A percentile compares a stretch with the other conserved stretches of the same genome.
phyloP scores from a whole-genome alignment of 345 rosid species.

The Stellera chamaejasme region DNA sequence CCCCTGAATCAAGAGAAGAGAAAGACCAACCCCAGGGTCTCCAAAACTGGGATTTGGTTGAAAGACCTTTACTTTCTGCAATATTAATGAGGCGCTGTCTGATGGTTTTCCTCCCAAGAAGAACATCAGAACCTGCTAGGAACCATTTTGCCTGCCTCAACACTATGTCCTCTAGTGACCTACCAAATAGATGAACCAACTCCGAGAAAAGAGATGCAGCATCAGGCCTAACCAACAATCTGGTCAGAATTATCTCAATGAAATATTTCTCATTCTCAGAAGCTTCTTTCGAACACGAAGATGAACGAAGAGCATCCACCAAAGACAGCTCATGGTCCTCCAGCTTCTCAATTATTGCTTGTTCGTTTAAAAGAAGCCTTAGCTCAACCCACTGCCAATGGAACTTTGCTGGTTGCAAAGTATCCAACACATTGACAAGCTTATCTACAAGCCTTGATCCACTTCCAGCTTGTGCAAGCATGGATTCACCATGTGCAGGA shows the following conservation, averaged over 20 bases:
- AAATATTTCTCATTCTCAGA: conserved; percentile 90
- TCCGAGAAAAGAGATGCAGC: conserved; percentile 93
- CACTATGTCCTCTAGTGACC: conserved; percentile 95
- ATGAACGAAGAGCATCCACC: conserved; percentile 68
- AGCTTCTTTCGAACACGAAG: conserved; percentile 61
- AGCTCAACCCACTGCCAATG: conserved; percentile 99
- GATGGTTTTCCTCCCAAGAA: conserved; percentile 82
- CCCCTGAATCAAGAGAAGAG: conserved; percentile 29
- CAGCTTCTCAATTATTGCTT: conserved; percentile 77
- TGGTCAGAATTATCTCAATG: conserved; percentile 79
- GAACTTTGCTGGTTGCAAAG: conserved; percentile 93
- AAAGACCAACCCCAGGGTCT: conserved; percentile 95
- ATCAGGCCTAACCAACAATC: conserved; percentile 95
- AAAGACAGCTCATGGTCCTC: conserved; percentile 63
- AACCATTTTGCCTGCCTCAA: conserved; percentile 92
- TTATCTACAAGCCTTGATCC: conserved; percentile 71
- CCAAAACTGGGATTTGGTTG: conserved; percentile 68
- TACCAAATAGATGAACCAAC: conserved; percentile 89
- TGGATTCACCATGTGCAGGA: conserved; percentile 45
- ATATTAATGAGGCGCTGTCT: conserved; percentile 73
- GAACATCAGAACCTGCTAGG: conserved; percentile 82
- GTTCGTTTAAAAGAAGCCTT: conserved; percentile 93
- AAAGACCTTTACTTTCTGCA: conserved; percentile 70
- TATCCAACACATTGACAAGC: conserved; percentile 69
- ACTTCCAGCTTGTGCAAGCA: conserved; percentile 39